These are phyloP conservation scores for Exophiala alcalophila DNA, from an alignment of 2,329 filamentous ascomycete species.

Conservation along the genomic window DNA sequence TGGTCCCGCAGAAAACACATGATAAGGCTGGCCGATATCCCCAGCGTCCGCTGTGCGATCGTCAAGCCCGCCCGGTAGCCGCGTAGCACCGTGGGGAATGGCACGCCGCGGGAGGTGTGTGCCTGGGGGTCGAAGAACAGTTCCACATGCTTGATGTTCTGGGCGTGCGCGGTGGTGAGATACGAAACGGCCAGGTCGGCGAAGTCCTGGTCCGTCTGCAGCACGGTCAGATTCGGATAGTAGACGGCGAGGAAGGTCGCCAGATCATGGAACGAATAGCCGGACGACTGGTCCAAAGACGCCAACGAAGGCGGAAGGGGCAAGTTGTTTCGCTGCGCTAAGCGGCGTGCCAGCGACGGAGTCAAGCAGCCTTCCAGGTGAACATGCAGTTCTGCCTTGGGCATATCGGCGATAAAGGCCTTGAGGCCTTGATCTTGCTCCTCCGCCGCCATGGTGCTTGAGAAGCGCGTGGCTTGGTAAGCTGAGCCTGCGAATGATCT, in stretches of 20 bases:
- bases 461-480: no score
- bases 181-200: slow-evolving; percentile 70
- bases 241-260: slow-evolving; percentile 67
- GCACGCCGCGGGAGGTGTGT: slow-evolving; percentile 62
- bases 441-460: no score
- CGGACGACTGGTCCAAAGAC: slow-evolving; percentile 17
- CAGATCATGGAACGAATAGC: slow-evolving; percentile 28
- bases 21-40: slow-evolving; percentile 64
- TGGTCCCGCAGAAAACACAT: slow-evolving; percentile 63
- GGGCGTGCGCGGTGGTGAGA: slow-evolving; percentile 60
- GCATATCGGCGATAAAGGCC: slow-evolving; percentile 25
- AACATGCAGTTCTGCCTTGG: slow-evolving; percentile 29
- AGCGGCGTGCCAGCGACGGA: slow-evolving; percentile 16
- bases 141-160: slow-evolving; percentile 70
- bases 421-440: no score
- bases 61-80: slow-evolving; percentile 62
- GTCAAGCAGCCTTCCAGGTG: slow-evolving; percentile 28
- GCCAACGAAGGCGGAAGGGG: slow-evolving; percentile 19
- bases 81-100: slow-evolving; percentile 60
- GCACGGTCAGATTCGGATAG: slow-evolving; percentile 70
- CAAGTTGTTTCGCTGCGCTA: slow-evolving; percentile 28
- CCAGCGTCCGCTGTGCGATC: slow-evolving; percentile 61
- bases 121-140: slow-evolving; percentile 81
- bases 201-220: slow-evolving; percentile 65
- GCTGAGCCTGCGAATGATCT: no score